These are phyloP conservation scores for Fagus crenata DNA, from an alignment of 306 rosid species.

Conservation along the genomic window DNA sequence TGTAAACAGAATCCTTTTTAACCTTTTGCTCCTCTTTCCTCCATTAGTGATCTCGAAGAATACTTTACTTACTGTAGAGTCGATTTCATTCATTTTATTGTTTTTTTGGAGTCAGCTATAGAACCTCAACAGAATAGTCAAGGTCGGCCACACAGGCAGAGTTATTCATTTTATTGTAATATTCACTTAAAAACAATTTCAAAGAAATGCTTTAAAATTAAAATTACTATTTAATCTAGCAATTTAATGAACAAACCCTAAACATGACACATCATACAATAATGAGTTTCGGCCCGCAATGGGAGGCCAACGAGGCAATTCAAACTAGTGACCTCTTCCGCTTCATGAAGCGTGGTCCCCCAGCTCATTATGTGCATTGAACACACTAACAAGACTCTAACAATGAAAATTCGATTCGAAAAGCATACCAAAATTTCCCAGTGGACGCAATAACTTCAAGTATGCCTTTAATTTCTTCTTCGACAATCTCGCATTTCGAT, in stretches of 20 bases:
- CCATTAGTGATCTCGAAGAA: neutral
- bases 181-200: neutral
- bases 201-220: neutral
- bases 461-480: constrained; percentile 40
- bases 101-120: too few relatives aligned
- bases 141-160: too few relatives aligned
- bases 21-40: neutral
- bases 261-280: neutral
- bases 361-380: neutral
- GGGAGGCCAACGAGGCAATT: too few relatives aligned
- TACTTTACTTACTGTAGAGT: neutral
- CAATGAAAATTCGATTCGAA: constrained; percentile 3
- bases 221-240: neutral
- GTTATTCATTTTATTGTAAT: neutral
- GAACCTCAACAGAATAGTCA: too few relatives aligned
- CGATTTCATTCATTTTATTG: too few relatives aligned
- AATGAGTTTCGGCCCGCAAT: neutral
- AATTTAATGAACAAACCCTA: neutral
- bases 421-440: constrained; percentile 53
- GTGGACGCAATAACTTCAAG: constrained; percentile 58
- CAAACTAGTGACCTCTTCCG: too few relatives aligned
- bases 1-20: neutral
- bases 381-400: neutral
- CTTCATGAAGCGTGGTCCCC: too few relatives aligned
- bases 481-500: constrained; percentile 30